A percentile compares a stretch with the other conserved stretches of the same genome.
phyloP scores from a whole-genome alignment of 83 land plant species.

The Picea mariana region DNA sequence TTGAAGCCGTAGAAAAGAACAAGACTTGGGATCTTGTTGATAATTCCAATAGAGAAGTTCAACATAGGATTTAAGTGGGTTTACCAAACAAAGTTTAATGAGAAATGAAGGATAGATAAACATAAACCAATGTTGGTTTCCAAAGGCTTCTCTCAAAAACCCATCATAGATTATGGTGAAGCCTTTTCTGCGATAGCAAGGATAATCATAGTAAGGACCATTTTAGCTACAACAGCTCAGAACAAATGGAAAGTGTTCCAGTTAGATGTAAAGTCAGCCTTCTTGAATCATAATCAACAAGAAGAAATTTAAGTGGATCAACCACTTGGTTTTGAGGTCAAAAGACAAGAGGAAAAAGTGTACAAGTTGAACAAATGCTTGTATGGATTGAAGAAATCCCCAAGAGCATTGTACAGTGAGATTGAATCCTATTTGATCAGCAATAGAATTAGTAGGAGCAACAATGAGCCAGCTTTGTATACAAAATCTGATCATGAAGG shows the following conservation, averaged over 20 bases:
- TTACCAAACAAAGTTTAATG: not conserved
- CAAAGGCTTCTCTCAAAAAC: not conserved
- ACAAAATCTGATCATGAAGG: too few species aligned
- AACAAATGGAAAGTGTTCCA: not conserved
- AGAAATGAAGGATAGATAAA: not conserved
- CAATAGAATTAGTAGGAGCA: too few species aligned
- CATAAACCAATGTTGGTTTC: not conserved
- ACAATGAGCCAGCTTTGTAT: too few species aligned
- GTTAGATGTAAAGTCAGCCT: slow-evolving; percentile 13
- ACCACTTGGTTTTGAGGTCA: not conserved
- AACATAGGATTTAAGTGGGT: not conserved
- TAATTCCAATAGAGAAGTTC: not conserved
- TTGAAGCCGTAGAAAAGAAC: not conserved
- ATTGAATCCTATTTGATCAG: too few species aligned
- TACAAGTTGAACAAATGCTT: too few species aligned
- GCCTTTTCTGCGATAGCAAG: not conserved
- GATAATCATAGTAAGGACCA: not conserved
- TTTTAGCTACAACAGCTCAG: not conserved
- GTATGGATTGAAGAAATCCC: too few species aligned
- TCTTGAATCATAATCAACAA: not conserved
- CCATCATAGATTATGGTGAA: not conserved
- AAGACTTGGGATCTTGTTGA: not conserved
- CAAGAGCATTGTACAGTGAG: too few species aligned
- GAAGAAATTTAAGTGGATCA: slow-evolving; percentile 13
- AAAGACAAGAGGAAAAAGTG: too few species aligned